These are phyloP conservation scores for Tubosaeta sp. DNA, from an alignment of 768 basidiomycete species.

Conservation along the genomic window DNA sequence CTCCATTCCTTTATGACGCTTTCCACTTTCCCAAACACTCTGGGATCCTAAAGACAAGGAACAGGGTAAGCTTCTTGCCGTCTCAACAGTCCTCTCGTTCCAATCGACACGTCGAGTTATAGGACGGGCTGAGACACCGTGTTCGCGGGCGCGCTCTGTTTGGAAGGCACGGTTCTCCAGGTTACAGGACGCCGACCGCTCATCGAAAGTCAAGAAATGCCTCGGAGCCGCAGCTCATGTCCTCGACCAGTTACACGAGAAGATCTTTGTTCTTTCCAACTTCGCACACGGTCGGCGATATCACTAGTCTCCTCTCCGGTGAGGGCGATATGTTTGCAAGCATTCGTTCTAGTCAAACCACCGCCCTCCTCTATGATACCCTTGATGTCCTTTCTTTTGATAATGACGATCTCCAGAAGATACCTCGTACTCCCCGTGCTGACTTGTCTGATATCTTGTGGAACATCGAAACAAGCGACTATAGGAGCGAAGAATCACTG, in stretches of 20 bases:
- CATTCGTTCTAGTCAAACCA: conserved; percentile 1
- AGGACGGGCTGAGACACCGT: background rate
- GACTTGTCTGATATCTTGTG: background rate
- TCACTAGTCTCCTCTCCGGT: conserved; percentile 2
- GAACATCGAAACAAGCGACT: background rate
- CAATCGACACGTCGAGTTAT: background rate
- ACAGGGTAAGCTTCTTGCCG: conserved; percentile 7
- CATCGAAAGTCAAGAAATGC: conserved; percentile 12
- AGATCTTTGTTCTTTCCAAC: conserved; percentile 17
- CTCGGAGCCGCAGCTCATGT: conserved; percentile 21
- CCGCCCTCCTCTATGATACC: background rate
- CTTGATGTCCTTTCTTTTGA: background rate
- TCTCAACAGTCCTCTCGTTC: background rate
- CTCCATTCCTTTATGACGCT: conserved; percentile 18
- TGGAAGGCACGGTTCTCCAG: background rate
- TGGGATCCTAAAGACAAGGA: background rate
- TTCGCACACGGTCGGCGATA: conserved; percentile 8
- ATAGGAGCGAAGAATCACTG: conserved; percentile 16
- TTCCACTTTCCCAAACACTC: conserved; percentile 17
- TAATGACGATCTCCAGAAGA: background rate
- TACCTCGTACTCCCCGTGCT: background rate
- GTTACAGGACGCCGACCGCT: background rate
- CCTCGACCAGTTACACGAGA: conserved; percentile 12
- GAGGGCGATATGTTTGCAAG: background rate
- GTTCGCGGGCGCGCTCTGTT: conserved; percentile 3